Evolutionary conservation across 192 early-diverging fungal species (phyloP), one percentile per base, ranked within the genome.

Genomic region (Haplosporangium gracile): DNA sequence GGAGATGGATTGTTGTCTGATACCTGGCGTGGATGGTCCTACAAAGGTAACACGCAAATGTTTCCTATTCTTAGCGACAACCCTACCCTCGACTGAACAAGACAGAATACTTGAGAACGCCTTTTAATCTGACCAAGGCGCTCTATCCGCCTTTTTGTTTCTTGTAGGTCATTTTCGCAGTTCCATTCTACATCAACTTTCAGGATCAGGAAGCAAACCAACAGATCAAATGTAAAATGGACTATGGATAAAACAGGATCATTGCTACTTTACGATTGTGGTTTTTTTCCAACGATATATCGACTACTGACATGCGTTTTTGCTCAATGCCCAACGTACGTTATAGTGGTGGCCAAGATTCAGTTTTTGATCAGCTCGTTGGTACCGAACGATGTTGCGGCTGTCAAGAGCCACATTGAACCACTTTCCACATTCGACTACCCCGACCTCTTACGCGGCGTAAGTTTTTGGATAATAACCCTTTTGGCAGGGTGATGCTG

Each of bases 1-100:
- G 83, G 78, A 85, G 32, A 85, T 85, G 83, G 83, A 85, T 24
- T 85, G 83, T 49, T 73, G 78, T 47, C 34, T 85, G 39, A 80
- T 85, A 2, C 78, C 83, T 20, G 78, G 73, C 13, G 15, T 70
- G 1, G 83, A 85, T 70, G 78, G 78, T 34, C 83, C 83, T 18
- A 85, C 83, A 42, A 85, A 85, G 75, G 83, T 85, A 80, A 29
- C 11, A 51, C 5, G 32, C 10, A n/a, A n/a, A 24, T n/a, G 22
- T 47, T 39, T 63, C 10, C 11, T 18, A 5, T 22, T 63, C 1
- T 47, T 47, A 6, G 9, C 4, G 49, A 5, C 49, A 18, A 18
- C 20, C 18, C 2, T 0, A 5, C 16, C 49, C 20, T 51, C 49
- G 2, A 51, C 49, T 51, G 49, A 18, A 51, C 49, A 5, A 51